phyloP scores from a whole-genome alignment of 2,329 filamentous ascomycete genomes.

The Stenocarpella maydis region DNA sequence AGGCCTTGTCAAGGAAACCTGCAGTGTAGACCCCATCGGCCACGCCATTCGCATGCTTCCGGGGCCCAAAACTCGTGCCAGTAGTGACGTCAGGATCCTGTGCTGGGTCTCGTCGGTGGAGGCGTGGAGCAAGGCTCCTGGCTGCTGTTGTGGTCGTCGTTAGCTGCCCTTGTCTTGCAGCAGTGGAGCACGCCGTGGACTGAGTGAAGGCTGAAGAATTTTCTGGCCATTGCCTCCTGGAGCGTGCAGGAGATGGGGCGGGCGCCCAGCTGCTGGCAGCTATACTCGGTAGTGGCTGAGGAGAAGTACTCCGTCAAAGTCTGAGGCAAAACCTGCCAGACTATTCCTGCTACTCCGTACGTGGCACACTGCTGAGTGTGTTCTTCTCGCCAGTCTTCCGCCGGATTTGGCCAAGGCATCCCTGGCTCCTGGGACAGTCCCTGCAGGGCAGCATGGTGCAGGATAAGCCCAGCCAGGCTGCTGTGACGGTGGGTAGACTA shows the following conservation, averaged over 20 bases:
- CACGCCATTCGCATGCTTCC: constrained; percentile 22
- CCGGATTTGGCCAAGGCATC: background rate
- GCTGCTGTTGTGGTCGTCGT: background rate
- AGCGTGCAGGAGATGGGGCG: constrained; percentile 14
- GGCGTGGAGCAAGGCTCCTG: background rate
- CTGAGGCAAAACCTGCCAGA: background rate
- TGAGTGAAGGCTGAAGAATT: constrained; percentile 22
- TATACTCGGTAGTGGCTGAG: constrained; percentile 16
- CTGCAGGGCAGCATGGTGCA: background rate
- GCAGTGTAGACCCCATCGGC: constrained; percentile 21
- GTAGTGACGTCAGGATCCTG: constrained; percentile 20
- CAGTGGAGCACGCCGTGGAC: constrained; percentile 18
- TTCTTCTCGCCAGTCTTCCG: constrained; percentile 2
- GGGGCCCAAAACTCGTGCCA: constrained; percentile 1
- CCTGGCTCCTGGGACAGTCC: constrained; percentile 7
- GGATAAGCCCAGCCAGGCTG: constrained; percentile 12
- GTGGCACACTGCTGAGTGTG: no score
- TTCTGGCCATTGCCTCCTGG: constrained; percentile 22
- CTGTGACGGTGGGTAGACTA: background rate
- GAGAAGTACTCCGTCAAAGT: no score
- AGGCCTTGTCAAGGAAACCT: constrained; percentile 20
- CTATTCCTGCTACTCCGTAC: background rate
- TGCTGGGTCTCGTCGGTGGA: constrained; percentile 13
- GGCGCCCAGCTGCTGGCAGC: background rate
- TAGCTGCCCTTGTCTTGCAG: background rate